phyloP scores from a whole-genome alignment of 2,329 filamentous ascomycete genomes.

The Pestalotiopsis sp. region DNA sequence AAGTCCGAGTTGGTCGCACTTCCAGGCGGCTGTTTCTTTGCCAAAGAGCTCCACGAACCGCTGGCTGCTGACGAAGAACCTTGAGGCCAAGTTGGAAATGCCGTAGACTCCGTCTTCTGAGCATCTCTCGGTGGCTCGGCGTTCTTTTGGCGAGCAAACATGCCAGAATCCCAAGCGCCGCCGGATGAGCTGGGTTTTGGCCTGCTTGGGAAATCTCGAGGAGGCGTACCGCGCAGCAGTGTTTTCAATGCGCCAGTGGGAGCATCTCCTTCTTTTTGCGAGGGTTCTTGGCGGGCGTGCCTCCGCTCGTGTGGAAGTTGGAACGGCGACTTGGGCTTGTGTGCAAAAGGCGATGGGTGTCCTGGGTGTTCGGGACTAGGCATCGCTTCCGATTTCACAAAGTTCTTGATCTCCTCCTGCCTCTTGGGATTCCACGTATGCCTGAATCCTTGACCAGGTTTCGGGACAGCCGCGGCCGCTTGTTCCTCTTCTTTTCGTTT shows the following conservation, averaged over 20 bases:
- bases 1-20: slow-evolving; percentile 21
- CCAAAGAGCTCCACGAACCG: slow-evolving; percentile 21
- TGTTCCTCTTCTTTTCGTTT: neutral
- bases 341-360: neutral
- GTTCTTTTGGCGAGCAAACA: neutral
- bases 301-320: neutral
- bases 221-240: neutral
- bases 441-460: neutral
- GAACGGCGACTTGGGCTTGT: neutral
- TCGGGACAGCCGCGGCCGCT: neutral
- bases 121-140: neutral
- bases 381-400: neutral
- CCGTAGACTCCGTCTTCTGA: neutral
- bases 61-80: neutral
- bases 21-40: slow-evolving; percentile 18
- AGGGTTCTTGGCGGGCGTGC: neutral
- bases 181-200: neutral
- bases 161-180: neutral
- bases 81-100: neutral
- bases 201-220: neutral
- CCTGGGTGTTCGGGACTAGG: neutral
- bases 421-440: slow-evolving; percentile 6
- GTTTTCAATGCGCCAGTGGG: neutral
- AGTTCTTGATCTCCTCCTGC: neutral
- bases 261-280: neutral